phyloP scores from a whole-genome alignment of 352 stramenopile species.

The Globisporangium cederbergense region DNA sequence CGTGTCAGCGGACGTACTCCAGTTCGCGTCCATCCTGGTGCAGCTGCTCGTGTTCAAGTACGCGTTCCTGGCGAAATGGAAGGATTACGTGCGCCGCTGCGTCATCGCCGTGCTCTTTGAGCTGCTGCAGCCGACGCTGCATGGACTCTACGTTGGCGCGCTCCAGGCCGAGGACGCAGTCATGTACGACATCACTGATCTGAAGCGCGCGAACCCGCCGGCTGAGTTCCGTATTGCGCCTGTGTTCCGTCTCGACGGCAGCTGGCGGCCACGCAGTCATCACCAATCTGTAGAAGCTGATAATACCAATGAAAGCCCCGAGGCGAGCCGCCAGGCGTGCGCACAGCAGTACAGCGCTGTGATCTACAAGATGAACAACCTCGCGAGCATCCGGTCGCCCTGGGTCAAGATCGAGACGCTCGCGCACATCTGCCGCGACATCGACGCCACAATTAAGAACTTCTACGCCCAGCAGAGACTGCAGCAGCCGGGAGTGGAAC shows the following conservation, averaged over 20 bases:
- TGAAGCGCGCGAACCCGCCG: conserved; percentile 25
- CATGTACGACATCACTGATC: conserved; percentile 27
- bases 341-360: conserved; percentile 33
- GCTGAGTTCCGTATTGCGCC: conserved; percentile 39
- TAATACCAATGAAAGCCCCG: conserved; percentile 21
- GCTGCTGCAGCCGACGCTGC: conserved; percentile 54
- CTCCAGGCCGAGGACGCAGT: conserved; percentile 50
- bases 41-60: conserved; percentile 67
- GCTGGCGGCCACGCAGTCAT: conserved; percentile 14
- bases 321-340: conserved; percentile 20
- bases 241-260: conserved; percentile 54
- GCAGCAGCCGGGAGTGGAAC: not conserved
- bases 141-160: conserved; percentile 45
- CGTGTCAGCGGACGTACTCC: conserved; percentile 43
- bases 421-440: conserved; percentile 35
- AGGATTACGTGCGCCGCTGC: conserved; percentile 30
- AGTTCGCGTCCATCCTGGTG: conserved; percentile 45
- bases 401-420: conserved; percentile 52
- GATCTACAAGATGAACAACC: conserved; percentile 42
- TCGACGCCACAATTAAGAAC: conserved; percentile 40
- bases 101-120: conserved; percentile 63
- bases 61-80: conserved; percentile 20
- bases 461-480: conserved; percentile 30
- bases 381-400: conserved; percentile 48
- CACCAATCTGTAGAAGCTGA: no score